Evolutionary conservation across 352 stramenopile genomes (phyloP), one percentile per base, ranked within the genome.

Genomic region (Vaucheria bursata): DNA sequence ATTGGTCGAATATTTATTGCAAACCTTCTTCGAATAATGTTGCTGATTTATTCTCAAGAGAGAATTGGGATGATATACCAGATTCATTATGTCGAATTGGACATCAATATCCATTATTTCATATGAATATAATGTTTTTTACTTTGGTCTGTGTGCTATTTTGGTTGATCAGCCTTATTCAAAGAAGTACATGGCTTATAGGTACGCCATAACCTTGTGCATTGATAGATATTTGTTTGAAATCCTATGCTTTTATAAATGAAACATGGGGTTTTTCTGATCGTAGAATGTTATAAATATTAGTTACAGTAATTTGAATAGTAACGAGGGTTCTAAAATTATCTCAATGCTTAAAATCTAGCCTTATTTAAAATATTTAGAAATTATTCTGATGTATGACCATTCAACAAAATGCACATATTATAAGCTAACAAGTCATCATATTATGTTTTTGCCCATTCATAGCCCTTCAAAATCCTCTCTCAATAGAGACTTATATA

Each of bases 131-230:
- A 29, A 4, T 69, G 59, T 69, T 69, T 38, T 6, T 6, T 29
- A 38, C 34, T 4, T 8, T 18, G 6, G 59, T 69, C 59, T 4
- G 5, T 4, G 4, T 34, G 29, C 29, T 69, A 29, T 69, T 69
- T 29, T 69, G 59, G 59, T 8, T 69, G 6, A 69, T 69, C 59
- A 69, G 59, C 18, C 5, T 69, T 4, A 29, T 69, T 18, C 59
- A 69, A 29, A 4, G 59, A 6, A 69, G 59, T 29, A 69, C 59
- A 4, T 69, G 59, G 59, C 59, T 69, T 38, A 69, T 69, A 4
- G 45, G 45, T 59, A 59, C 45, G 45, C 25, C 45, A 59, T 12
- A 12, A 18, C 12, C 45, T 18, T 18, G 45, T 18, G 25, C 45
- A n/a, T 59, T 12, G 45, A 12, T 59, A 12, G 25, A 12, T 59